Evolutionary conservation across 2,329 filamentous ascomycete genomes (phyloP).

Genomic region (Passalora sequoiae): DNA sequence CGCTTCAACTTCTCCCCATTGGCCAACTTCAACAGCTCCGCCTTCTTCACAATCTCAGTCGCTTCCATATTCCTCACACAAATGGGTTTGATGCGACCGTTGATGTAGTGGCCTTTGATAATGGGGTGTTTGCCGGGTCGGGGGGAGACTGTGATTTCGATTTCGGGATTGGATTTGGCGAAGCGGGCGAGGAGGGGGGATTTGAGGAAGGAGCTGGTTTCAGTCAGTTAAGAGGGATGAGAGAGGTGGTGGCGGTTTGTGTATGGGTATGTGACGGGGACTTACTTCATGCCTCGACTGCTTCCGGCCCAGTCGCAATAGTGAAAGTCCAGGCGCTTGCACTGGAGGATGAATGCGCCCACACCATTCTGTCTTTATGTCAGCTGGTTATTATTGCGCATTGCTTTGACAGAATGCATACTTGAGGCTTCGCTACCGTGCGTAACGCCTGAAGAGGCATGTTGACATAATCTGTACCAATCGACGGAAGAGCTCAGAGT

Average conservation of each 20-base stretch:
- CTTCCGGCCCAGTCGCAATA: constrained; percentile 96
- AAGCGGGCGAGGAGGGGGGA: constrained; percentile 72
- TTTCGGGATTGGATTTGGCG: constrained; percentile 72
- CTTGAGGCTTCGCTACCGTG: constrained; percentile 53
- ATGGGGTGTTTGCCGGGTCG: constrained; percentile 86
- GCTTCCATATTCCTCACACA: constrained; percentile 83
- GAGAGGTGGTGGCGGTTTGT: constrained; percentile 3
- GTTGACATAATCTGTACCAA: constrained; percentile 15
- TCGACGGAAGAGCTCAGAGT: too few relatives aligned
- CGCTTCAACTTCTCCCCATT: constrained; percentile 68
- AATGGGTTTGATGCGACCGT: constrained; percentile 76
- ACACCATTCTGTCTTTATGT: constrained; percentile 75
- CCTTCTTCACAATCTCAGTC: constrained; percentile 76
- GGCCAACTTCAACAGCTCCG: constrained; percentile 64
- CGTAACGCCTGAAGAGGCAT: constrained; percentile 50
- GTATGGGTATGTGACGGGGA: constrained; percentile 13
- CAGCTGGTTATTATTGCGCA: background rate
- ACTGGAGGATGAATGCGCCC: constrained; percentile 94
- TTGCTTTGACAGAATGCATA: constrained; percentile 38
- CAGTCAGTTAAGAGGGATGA: constrained; percentile 4
- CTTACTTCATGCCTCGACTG: constrained; percentile 89
- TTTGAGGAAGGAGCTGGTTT: constrained; percentile 70
- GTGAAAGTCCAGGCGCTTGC: constrained; percentile 90
- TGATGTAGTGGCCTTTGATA: constrained; percentile 86
- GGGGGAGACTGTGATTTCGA: constrained; percentile 88